These are phyloP conservation scores for Albizia julibrissin DNA, from an alignment of 306 rosid genomes.

Conservation along the genomic window DNA sequence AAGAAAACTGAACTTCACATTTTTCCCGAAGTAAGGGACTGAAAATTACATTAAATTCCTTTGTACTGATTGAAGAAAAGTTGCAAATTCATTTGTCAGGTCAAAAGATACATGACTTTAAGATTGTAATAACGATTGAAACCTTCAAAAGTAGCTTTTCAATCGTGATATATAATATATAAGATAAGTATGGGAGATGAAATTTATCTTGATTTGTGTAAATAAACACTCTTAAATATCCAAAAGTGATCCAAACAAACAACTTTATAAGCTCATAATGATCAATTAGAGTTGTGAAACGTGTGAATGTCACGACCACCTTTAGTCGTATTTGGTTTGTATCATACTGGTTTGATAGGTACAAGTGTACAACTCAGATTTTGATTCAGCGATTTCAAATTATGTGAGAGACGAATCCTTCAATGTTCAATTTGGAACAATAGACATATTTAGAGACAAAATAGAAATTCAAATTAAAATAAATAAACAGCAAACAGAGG, in stretches of 20 bases:
- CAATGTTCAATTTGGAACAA: background rate
- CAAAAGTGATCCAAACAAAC: too few relatives aligned
- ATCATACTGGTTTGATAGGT: background rate
- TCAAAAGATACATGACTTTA: background rate
- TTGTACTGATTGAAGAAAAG: background rate
- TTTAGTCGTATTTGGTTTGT: background rate
- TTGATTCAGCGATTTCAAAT: background rate
- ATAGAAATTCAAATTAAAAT: too few relatives aligned
- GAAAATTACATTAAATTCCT: background rate
- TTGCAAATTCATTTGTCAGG: background rate
- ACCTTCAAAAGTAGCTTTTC: too few relatives aligned
- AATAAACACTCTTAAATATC: too few relatives aligned
- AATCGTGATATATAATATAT: too few relatives aligned
- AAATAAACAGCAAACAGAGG: too few relatives aligned
- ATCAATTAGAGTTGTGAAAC: background rate
- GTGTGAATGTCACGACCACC: background rate
- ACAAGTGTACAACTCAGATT: background rate
- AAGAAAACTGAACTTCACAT: too few relatives aligned
- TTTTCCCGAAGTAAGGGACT: background rate
- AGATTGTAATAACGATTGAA: too few relatives aligned
- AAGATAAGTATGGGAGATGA: too few relatives aligned
- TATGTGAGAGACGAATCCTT: background rate
- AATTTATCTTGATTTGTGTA: too few relatives aligned
- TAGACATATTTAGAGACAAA: too few relatives aligned
- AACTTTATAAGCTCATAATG: background rate